Percentiles rank a stretch among this genome's conserved stretches.
phyloP scores from a whole-genome alignment of 768 basidiomycete species.

The Auricularia auricula-judae region DNA sequence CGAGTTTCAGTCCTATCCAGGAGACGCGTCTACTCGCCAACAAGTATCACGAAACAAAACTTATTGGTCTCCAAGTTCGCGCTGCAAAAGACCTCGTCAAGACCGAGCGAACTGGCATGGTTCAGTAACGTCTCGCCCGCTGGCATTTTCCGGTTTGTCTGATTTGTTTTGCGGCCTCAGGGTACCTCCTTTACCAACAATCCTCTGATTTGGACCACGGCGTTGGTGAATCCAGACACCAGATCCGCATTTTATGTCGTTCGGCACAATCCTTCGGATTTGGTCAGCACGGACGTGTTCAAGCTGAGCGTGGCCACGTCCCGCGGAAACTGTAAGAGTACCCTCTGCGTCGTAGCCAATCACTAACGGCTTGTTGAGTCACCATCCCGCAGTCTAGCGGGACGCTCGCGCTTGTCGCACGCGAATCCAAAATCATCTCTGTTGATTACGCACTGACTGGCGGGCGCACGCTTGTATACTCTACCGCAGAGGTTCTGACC shows the following conservation, averaged over 20 bases:
- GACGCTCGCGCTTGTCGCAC: not conserved
- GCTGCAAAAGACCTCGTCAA: not conserved
- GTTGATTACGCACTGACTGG: not conserved
- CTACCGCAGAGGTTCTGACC: not conserved
- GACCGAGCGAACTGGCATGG: not conserved
- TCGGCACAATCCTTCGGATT: conserved; percentile 27
- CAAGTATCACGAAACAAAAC: not conserved
- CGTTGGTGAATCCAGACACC: conserved; percentile 34
- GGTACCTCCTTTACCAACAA: conserved; percentile 41
- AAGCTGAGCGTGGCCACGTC: not conserved
- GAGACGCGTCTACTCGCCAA: not conserved
- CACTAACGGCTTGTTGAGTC: not conserved
- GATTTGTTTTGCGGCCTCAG: conserved; percentile 8
- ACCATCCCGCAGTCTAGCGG: conserved; percentile 3
- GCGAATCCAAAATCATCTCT: not conserved
- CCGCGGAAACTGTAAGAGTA: not conserved
- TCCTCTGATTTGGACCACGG: conserved; percentile 31
- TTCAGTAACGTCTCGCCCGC: not conserved
- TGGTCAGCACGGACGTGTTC: conserved; percentile 7
- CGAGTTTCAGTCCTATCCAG: not conserved
- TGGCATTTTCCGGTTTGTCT: not conserved
- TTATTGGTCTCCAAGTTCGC: not conserved
- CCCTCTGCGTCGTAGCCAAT: not conserved
- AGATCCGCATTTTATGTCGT: conserved; percentile 38
- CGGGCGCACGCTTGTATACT: not conserved